Conservation (phyloP, 1,284 basidiomycete species). For the Rhodotorula sp. region DNA sequence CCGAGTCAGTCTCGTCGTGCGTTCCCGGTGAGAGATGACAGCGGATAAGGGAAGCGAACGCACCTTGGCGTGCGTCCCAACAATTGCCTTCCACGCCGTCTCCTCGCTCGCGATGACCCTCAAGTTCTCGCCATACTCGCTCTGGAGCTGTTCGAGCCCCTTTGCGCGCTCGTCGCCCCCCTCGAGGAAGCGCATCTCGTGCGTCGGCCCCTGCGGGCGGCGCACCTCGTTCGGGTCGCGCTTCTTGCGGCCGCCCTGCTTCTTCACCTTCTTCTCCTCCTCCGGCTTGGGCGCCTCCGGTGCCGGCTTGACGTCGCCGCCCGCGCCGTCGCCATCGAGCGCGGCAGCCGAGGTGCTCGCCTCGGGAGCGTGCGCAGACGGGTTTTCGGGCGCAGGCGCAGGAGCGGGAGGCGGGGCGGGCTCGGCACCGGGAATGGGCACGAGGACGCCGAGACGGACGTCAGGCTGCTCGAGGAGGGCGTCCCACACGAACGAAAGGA, state of each 20-base stretch:
- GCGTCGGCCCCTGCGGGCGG: slow-evolving; percentile 42
- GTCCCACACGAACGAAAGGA: slow-evolving; percentile 77
- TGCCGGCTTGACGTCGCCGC: background rate
- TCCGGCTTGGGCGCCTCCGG: slow-evolving; percentile 1
- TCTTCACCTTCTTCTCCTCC: slow-evolving; percentile 54
- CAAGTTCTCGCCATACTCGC: slow-evolving; percentile 54
- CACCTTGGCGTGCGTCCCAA: slow-evolving; percentile 77
- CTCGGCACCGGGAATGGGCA: slow-evolving; percentile 1
- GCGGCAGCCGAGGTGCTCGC: background rate
- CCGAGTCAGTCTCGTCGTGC: too few species aligned
- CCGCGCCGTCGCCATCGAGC: slow-evolving; percentile 6
- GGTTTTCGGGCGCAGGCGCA: background rate
- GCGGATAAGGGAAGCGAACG: slow-evolving; percentile 37
- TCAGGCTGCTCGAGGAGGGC: slow-evolving; percentile 60
- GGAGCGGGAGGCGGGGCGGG: background rate
- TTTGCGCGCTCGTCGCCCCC: slow-evolving; percentile 56
- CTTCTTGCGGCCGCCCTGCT: slow-evolving; percentile 1
- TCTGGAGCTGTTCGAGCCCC: slow-evolving; percentile 56
- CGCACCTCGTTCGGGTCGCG: too few species aligned
- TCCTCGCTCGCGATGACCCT: slow-evolving; percentile 73
- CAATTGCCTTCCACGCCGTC: slow-evolving; percentile 72
- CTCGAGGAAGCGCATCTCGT: slow-evolving; percentile 58
- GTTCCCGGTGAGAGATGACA: too few species aligned
- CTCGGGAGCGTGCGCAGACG: background rate
- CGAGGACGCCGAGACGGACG: slow-evolving; percentile 22